Evolutionary conservation across 2,329 filamentous ascomycete species (phyloP).

Genomic region (Ophiocordyceps sinensis): DNA sequence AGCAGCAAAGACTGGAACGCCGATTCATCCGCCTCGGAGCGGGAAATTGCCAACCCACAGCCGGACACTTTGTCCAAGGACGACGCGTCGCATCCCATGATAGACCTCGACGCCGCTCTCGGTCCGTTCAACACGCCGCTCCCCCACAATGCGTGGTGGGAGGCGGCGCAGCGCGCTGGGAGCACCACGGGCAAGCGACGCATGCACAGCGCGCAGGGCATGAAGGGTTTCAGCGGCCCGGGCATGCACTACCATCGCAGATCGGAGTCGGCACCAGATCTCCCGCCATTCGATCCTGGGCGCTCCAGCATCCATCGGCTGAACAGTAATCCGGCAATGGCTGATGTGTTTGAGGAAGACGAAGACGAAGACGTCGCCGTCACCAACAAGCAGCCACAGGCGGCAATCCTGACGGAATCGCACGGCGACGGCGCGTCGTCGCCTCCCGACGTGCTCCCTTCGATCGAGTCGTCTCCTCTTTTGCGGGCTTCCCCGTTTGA

Average conservation of each 20-base stretch:
- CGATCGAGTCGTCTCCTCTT: conserved; percentile 7
- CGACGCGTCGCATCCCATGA: conserved; percentile 63
- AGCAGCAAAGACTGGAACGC: conserved; percentile 4
- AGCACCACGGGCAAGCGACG: conserved; percentile 43
- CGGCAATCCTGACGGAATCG: not conserved
- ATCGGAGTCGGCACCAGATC: conserved; percentile 66
- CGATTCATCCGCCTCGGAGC: not conserved
- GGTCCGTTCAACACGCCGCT: conserved; percentile 81
- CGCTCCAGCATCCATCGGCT: conserved; percentile 45
- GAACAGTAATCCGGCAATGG: conserved; percentile 60
- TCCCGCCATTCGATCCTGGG: conserved; percentile 56
- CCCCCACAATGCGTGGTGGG: conserved; percentile 48
- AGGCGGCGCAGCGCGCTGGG: conserved; percentile 46
- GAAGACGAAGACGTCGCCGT: conserved; percentile 46
- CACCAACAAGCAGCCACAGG: conserved; percentile 5
- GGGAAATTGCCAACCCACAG: conserved; percentile 7
- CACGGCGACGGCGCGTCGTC: conserved; percentile 22
- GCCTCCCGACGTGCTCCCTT: conserved; percentile 11
- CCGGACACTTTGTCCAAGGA: conserved; percentile 27
- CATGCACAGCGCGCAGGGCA: conserved; percentile 63
- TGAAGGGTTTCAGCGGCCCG: conserved; percentile 52
- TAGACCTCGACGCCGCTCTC: conserved; percentile 86
- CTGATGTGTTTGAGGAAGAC: conserved; percentile 76
- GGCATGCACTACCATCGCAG: conserved; percentile 65
- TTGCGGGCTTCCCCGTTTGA: conserved; percentile 8